These are phyloP conservation scores for Colletotrichum simmondsii DNA, from an alignment of 2,329 filamentous ascomycete species.

Conservation along the genomic window DNA sequence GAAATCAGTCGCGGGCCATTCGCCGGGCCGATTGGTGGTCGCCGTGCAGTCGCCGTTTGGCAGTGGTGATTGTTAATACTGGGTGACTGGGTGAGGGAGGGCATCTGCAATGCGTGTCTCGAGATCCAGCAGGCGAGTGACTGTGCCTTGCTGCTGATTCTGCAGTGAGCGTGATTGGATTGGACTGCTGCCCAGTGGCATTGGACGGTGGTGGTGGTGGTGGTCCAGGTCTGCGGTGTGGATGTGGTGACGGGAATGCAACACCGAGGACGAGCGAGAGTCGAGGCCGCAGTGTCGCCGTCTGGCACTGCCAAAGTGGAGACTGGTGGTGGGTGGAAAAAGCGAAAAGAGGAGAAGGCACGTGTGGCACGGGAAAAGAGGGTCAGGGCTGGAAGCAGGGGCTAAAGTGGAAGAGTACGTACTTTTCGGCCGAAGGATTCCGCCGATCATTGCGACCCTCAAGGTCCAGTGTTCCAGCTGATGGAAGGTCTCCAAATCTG, in stretches of 20 bases:
- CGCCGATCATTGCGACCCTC: slow-evolving; percentile 20
- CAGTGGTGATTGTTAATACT: not conserved
- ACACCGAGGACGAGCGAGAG: slow-evolving; percentile 24
- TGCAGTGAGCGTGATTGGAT: not conserved
- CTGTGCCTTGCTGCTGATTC: slow-evolving; percentile 5
- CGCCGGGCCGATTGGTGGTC: slow-evolving; percentile 13
- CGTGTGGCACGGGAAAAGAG: not conserved
- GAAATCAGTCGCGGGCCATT: not conserved
- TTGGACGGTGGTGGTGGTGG: not conserved
- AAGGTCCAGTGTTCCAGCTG: too few relatives aligned
- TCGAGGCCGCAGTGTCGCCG: not conserved
- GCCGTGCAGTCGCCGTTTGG: not conserved
- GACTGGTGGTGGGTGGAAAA: not conserved
- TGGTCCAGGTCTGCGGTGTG: not conserved
- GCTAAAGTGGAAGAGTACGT: not conserved
- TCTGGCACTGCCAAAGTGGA: not conserved
- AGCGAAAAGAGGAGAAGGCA: not conserved
- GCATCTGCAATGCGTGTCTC: slow-evolving; percentile 4
- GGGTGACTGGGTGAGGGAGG: not conserved
- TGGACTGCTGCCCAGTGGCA: not conserved
- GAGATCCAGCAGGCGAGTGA: slow-evolving; percentile 17
- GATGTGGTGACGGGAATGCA: not conserved
- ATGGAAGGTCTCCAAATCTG: not conserved
- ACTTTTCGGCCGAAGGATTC: not conserved
- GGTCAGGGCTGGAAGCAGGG: not conserved